Evolutionary conservation across 805 yeast genomes (phyloP).

Genomic region (Metschnikowia cerradonensis): DNA sequence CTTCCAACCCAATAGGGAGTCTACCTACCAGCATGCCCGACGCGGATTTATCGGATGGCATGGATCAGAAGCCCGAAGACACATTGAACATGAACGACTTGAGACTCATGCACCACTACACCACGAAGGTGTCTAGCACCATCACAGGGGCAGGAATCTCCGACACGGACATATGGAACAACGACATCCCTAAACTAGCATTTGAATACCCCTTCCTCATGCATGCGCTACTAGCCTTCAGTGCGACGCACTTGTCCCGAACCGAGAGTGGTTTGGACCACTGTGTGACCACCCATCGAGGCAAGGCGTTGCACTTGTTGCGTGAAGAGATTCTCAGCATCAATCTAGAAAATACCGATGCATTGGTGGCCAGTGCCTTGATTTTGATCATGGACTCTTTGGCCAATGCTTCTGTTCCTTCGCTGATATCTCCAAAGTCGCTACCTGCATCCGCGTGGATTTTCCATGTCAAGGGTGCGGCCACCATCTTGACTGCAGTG

Average conservation of each 20-base stretch:
- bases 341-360: slow-evolving; percentile 82
- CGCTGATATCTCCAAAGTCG: slow-evolving; percentile 45
- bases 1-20: background rate
- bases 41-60: background rate
- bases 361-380: slow-evolving; percentile 87
- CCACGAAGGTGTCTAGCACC: slow-evolving; percentile 78
- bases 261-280: slow-evolving; percentile 73
- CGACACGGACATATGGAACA: slow-evolving; percentile 80
- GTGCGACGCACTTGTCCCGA: slow-evolving; percentile 86
- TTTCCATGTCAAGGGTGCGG: slow-evolving; percentile 95
- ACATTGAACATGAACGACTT: slow-evolving; percentile 68
- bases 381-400: slow-evolving; percentile 88
- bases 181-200: slow-evolving; percentile 83
- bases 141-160: slow-evolving; percentile 89
- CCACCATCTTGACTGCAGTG: slow-evolving; percentile 92
- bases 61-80: background rate
- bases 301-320: slow-evolving; percentile 76
- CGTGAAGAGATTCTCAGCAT: slow-evolving; percentile 85
- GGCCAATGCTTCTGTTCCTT: slow-evolving; percentile 78
- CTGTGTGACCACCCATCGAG: slow-evolving; percentile 79
- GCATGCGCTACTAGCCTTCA: slow-evolving; percentile 87
- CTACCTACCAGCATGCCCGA: background rate
- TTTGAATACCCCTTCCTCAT: slow-evolving; percentile 84
- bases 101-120: slow-evolving; percentile 81
- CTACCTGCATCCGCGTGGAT: slow-evolving; percentile 95